Conservation (phyloP, 495 filamentous ascomycete species). For the Aspergillus indologenus region DNA sequence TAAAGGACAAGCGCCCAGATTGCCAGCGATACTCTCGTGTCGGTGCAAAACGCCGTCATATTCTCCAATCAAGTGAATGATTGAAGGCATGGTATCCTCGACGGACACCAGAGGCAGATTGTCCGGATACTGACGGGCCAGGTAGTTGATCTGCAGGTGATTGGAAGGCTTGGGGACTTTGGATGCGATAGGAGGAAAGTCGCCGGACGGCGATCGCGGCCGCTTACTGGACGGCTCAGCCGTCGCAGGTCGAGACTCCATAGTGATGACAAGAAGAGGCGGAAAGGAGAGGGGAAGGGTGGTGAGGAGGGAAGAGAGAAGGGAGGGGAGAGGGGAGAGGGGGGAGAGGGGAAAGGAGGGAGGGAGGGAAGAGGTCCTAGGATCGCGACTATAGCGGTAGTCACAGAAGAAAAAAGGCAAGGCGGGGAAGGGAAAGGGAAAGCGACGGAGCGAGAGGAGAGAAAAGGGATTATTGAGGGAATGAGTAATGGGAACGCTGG, state of each 20-base stretch:
- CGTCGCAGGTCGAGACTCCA: constrained; percentile 40
- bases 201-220: constrained; percentile 56
- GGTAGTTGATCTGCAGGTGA: constrained; percentile 79
- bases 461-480: constrained; percentile 5
- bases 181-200: constrained; percentile 42
- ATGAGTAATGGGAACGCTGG: constrained; percentile 24
- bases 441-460: constrained; percentile 1
- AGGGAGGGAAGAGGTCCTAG: neutral
- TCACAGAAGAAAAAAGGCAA: constrained; percentile 17
- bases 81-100: constrained; percentile 58
- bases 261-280: constrained; percentile 19
- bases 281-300: neutral
- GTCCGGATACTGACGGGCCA: constrained; percentile 60
- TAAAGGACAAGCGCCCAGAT: constrained; percentile 77
- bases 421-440: constrained; percentile 11
- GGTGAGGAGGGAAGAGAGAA: constrained; percentile 15
- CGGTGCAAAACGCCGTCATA: constrained; percentile 82
- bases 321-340: constrained; percentile 6
- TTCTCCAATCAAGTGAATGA: constrained; percentile 66
- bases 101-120: constrained; percentile 59
- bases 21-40: constrained; percentile 81
- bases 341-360: neutral
- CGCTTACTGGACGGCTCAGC: constrained; percentile 52
- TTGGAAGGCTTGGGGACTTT: constrained; percentile 55
- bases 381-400: constrained; percentile 8